Conservation (phyloP, 176 grass and related monocot species). For the Phyllostachys edulis region DNA sequence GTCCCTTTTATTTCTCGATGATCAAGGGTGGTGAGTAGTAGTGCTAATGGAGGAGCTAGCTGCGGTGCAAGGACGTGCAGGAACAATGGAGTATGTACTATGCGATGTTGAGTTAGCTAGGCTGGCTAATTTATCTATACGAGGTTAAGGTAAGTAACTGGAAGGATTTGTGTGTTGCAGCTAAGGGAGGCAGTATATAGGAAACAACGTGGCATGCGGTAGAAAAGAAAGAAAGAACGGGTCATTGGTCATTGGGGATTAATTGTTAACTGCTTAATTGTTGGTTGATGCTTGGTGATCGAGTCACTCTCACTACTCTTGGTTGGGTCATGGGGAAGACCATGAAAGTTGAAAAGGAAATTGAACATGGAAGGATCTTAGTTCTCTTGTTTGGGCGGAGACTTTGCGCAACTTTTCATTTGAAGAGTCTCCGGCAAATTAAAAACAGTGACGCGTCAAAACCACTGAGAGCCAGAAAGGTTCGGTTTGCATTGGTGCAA, state of each 20-base stretch:
- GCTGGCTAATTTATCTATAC: neutral
- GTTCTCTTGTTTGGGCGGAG: conserved; percentile 21
- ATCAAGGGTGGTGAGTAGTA: neutral
- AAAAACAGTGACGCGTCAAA: neutral
- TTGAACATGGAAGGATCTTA: conserved; percentile 53
- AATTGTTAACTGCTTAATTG: neutral
- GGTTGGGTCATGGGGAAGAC: conserved; percentile 51
- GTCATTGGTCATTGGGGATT: conserved; percentile 34
- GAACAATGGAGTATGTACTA: neutral
- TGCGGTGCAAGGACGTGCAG: conserved; percentile 26
- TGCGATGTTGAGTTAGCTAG: neutral
- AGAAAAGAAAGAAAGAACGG: conserved; percentile 34
- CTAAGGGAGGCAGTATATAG: neutral
- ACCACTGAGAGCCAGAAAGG: neutral
- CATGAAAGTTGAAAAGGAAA: conserved; percentile 44
- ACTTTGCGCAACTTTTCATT: conserved; percentile 32
- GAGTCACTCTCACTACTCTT: conserved; percentile 35
- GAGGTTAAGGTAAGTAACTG: neutral
- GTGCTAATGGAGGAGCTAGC: neutral
- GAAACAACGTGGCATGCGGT: conserved; percentile 35
- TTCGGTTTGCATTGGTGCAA: neutral
- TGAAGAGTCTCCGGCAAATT: conserved; percentile 30
- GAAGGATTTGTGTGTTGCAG: neutral
- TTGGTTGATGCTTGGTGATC: conserved; percentile 29
- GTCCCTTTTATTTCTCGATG: neutral